phyloP scores from a whole-genome alignment of 805 yeast genomes.

The Saccharomycopsis microspora region DNA sequence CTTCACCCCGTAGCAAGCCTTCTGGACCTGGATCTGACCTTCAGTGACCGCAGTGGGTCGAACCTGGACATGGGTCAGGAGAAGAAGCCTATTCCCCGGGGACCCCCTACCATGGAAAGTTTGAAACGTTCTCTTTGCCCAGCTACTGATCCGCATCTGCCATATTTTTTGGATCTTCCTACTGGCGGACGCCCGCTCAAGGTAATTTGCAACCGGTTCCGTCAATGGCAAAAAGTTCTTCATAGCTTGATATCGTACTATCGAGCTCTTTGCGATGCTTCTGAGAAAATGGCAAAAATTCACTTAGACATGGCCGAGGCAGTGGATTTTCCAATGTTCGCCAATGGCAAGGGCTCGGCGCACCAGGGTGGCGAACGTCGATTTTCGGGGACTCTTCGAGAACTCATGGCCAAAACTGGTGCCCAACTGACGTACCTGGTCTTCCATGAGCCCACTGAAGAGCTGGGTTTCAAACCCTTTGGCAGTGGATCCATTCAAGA shows the following conservation, averaged over 20 bases:
- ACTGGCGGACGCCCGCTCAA: conserved; percentile 6
- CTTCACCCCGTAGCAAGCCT: neutral
- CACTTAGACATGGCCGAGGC: conserved; percentile 13
- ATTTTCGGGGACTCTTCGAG: neutral
- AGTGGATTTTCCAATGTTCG: conserved; percentile 26
- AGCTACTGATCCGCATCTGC: conserved; percentile 6
- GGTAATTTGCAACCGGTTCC: conserved; percentile 8
- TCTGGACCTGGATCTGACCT: neutral
- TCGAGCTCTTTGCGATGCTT: conserved; percentile 7
- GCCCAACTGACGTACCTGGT: neutral
- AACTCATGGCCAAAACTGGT: neutral
- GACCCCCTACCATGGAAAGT: neutral
- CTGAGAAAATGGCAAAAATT: conserved; percentile 9
- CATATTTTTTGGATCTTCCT: conserved; percentile 11
- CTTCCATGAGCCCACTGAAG: neutral
- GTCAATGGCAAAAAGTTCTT: conserved; percentile 12
- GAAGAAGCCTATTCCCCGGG: too few relatives aligned
- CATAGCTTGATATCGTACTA: conserved; percentile 10
- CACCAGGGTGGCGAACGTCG: conserved; percentile 6
- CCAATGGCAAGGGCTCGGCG: conserved; percentile 7
- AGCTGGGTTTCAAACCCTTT: conserved; percentile 56
- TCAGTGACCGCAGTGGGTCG: neutral
- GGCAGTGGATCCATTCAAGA: conserved; percentile 81
- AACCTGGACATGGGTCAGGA: neutral
- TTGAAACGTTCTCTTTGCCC: conserved; percentile 6